Evolutionary conservation across 495 filamentous ascomycete genomes (phyloP).

Genomic region (Extremus antarcticus): DNA sequence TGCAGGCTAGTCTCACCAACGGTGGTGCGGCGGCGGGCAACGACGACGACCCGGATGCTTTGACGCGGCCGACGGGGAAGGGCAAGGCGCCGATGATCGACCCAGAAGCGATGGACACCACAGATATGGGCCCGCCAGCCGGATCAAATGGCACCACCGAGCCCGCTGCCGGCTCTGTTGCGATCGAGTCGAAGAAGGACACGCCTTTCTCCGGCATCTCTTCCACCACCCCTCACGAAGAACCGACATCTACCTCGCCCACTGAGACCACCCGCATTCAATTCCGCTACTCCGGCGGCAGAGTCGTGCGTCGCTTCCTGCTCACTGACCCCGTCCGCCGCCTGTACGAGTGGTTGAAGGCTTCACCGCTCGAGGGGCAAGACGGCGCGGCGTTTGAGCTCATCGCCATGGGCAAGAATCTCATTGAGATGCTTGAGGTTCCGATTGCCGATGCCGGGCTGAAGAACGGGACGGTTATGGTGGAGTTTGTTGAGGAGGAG

Average conservation of each 20-base stretch:
- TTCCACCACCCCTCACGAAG: conserved; percentile 57
- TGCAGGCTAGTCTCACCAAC: conserved; percentile 69
- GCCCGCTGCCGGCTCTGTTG: conserved; percentile 8
- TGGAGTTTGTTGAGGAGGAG: conserved; percentile 69
- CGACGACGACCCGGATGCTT: conserved; percentile 67
- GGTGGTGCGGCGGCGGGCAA: conserved; percentile 18
- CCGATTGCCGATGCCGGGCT: conserved; percentile 76
- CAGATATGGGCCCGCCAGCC: conserved; percentile 16
- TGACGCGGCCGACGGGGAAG: conserved; percentile 57
- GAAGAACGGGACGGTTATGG: conserved; percentile 84
- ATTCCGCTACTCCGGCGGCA: conserved; percentile 69
- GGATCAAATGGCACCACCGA: not conserved
- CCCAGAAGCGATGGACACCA: conserved; percentile 24
- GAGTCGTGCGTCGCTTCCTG: conserved; percentile 71
- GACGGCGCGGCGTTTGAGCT: conserved; percentile 74
- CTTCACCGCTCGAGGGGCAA: conserved; percentile 64
- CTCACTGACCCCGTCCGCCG: conserved; percentile 69
- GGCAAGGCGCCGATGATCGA: conserved; percentile 50
- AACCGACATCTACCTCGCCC: conserved; percentile 57
- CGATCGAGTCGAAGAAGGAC: conserved; percentile 10
- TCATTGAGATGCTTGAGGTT: conserved; percentile 58
- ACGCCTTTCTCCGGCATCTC: conserved; percentile 58
- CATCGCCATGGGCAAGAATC: conserved; percentile 64
- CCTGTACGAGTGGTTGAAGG: conserved; percentile 95
- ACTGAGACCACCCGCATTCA: conserved; percentile 76